Evolutionary conservation across 2,329 filamentous ascomycete species (phyloP).

Genomic region (Pseudogymnoascus verrucosus): DNA sequence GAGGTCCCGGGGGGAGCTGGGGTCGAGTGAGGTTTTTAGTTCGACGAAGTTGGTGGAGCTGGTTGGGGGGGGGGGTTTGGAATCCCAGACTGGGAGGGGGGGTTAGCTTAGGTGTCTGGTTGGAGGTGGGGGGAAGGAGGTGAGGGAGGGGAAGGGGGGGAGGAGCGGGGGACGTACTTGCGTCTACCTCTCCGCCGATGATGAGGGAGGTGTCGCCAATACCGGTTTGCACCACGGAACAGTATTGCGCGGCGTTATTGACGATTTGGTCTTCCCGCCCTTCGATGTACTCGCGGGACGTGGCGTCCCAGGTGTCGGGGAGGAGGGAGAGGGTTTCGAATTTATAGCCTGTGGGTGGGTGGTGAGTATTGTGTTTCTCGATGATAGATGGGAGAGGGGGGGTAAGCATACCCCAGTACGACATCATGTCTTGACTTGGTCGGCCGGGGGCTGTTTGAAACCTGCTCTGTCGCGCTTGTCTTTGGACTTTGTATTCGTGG

Average conservation of each 20-base stretch:
- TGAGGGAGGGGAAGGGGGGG: not conserved
- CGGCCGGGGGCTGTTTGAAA: conserved; percentile 38
- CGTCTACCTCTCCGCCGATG: conserved; percentile 90
- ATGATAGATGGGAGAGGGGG: not conserved
- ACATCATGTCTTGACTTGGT: conserved; percentile 71
- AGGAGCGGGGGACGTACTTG: conserved; percentile 44
- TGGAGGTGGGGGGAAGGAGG: not conserved
- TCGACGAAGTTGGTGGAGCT: conserved; percentile 85
- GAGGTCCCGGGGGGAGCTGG: conserved; percentile 58
- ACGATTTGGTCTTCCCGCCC: conserved; percentile 61
- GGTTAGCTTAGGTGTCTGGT: conserved; percentile 1
- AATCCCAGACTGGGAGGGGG: conserved; percentile 67
- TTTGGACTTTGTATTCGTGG: conserved; percentile 60
- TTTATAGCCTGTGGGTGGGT: conserved; percentile 65
- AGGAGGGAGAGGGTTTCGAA: conserved; percentile 83
- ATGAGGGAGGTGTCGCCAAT: conserved; percentile 69
- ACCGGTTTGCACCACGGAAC: conserved; percentile 82
- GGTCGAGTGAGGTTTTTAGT: conserved; percentile 78
- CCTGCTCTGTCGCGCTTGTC: conserved; percentile 47
- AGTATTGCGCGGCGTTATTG: conserved; percentile 90
- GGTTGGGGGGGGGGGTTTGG: conserved; percentile 53
- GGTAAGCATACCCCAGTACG: conserved; percentile 67
- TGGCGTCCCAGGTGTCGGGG: conserved; percentile 64
- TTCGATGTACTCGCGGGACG: conserved; percentile 70
- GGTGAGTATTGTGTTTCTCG: not conserved